Base-by-base conservation (phyloP, 805 yeast genomes). In the Saccharomycopsis guyanensis region DNA sequence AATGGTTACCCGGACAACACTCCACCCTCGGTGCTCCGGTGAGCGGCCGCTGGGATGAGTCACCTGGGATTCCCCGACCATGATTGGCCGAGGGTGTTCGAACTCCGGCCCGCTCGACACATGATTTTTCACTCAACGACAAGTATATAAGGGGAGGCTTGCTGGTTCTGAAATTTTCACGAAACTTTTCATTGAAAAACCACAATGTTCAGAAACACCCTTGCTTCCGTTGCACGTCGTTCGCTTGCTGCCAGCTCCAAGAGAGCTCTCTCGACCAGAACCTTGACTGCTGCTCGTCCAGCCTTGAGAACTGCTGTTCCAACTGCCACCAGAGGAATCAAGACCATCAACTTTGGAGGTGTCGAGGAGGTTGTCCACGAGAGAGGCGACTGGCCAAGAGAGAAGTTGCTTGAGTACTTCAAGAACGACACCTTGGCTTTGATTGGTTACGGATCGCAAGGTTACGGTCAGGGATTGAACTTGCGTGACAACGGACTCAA, bases 381-480 rank as follows among this genome's bases (percentile, higher is more conserved):
- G 78, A 86, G 98, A 73, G 82, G 88, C 62, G 98, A 93, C 85
- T 93, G 98, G 98, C 98, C 98, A 72, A 78, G 83, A 69, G 97
- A 91, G 75, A 91, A 86, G 77, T 77, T 93, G 64, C 78, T 82
- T 55, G 89, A 87, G 64, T 93, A 89, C 80, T 93, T 93, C 88
- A 91, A 93, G 80, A 75, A 89, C 71, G 97, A 93, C 70, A 93
- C 98, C 53, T 75, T 93, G 65, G 97, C 98, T 58, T 73, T 93
- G 65, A 89, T 93, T 60, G 98, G 98, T 72, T 93, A 93, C 82
- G 98, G 98, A 67, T 91, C 98, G 58, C 98, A 93, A 76, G 98
- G 98, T 78, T 91, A 93, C 79, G 98, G 98, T 68, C 98, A 93
- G 78, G 97, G 97, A 73, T 81, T 93, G 62, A 93, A 93, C 88